Conservation (phyloP, 2,329 filamentous ascomycete genomes). For the Sphaerulina vaccinii region DNA sequence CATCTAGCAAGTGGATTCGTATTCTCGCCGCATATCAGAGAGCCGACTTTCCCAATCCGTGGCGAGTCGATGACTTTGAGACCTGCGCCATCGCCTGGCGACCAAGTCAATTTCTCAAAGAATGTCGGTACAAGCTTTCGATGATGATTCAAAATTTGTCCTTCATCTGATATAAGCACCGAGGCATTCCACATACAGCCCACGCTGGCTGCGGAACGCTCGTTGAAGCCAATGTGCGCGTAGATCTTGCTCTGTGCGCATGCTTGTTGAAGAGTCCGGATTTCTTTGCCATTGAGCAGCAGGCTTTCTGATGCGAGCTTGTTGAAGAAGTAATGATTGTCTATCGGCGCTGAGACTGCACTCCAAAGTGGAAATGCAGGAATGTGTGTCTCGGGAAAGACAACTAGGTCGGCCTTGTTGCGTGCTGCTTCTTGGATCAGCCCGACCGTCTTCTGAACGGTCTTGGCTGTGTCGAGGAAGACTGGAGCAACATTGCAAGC, state of each 20-base stretch:
- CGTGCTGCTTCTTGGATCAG: conserved; percentile 48
- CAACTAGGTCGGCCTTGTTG: conserved; percentile 50
- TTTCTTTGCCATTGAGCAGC: conserved; percentile 49
- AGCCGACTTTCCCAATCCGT: conserved; percentile 48
- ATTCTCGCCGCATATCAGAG: conserved; percentile 58
- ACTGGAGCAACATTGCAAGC: conserved; percentile 42
- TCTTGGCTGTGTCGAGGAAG: conserved; percentile 49
- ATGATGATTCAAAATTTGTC: conserved; percentile 52
- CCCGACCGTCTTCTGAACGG: conserved; percentile 48
- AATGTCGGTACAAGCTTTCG: conserved; percentile 57
- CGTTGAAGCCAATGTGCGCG: conserved; percentile 53
- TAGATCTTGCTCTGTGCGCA: conserved; percentile 42
- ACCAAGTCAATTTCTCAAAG: conserved; percentile 58
- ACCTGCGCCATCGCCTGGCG: conserved; percentile 53
- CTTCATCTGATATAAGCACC: conserved; percentile 47
- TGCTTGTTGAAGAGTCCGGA: conserved; percentile 42
- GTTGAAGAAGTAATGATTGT: conserved; percentile 54
- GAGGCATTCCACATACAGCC: conserved; percentile 55
- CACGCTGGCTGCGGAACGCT: conserved; percentile 45
- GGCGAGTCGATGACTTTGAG: conserved; percentile 48
- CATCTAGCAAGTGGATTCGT: conserved; percentile 58
- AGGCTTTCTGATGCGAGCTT: conserved; percentile 48
- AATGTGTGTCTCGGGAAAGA: conserved; percentile 56
- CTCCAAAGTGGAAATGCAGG: conserved; percentile 57
- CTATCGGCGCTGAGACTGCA: conserved; percentile 45